Evolutionary conservation across 352 stramenopile genomes (phyloP).

Genomic region (Globisporangium paddicum): DNA sequence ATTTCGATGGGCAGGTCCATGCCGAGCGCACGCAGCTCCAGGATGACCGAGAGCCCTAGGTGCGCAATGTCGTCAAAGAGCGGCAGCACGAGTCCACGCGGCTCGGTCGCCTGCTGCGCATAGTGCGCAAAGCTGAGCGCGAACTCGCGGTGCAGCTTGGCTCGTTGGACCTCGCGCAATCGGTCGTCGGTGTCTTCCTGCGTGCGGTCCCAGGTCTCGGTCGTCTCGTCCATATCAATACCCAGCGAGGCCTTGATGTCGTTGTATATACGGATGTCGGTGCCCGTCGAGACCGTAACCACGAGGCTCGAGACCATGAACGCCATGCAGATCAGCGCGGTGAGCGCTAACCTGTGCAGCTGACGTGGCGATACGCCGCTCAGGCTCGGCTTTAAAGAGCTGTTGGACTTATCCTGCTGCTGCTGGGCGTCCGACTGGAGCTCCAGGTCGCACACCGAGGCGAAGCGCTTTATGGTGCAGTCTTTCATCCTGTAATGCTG

Average conservation of each 20-base stretch:
- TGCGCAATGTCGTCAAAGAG: constrained; percentile 58
- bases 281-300: constrained; percentile 5
- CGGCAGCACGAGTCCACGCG: constrained; percentile 54
- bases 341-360: constrained; percentile 5
- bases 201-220: background rate
- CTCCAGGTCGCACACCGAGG: constrained; percentile 13
- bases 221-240: background rate
- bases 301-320: constrained; percentile 8
- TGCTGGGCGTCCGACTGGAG: constrained; percentile 1
- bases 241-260: constrained; percentile 5
- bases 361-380: background rate
- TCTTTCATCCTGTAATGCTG: too few relatives aligned
- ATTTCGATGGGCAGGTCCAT: constrained; percentile 62
- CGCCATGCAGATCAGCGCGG: background rate
- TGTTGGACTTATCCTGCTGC: background rate
- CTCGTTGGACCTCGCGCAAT: background rate
- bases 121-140: constrained; percentile 11
- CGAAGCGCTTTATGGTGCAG: constrained; percentile 10
- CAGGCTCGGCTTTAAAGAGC: background rate
- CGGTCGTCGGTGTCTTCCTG: background rate
- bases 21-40: constrained; percentile 47
- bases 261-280: constrained; percentile 1
- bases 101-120: constrained; percentile 21
- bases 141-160: constrained; percentile 10
- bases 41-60: constrained; percentile 56